A percentile compares a stretch with the other conserved stretches of the same genome.
Conservation (phyloP, 2,329 filamentous ascomycete species). For the Fusarium metavorans region DNA sequence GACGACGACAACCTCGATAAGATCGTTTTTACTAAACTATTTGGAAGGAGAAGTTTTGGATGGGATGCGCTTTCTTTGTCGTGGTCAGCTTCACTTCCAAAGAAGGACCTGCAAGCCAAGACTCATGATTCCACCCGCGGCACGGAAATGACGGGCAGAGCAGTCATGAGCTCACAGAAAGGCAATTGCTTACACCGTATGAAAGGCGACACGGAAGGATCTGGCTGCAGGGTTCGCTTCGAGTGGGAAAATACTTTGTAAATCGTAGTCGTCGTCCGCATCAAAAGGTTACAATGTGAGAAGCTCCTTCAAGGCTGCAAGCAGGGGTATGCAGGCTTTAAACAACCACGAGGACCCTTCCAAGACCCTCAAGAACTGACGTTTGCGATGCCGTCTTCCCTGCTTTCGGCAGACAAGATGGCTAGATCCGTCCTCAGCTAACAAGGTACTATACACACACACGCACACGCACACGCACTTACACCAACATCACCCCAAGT, state of each 20-base stretch:
- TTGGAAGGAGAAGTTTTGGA: slow-evolving; percentile 6
- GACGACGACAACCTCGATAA: slow-evolving; percentile 4
- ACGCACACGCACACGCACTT: slow-evolving; percentile 1
- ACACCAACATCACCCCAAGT: slow-evolving; percentile 17
- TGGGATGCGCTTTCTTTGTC: slow-evolving; percentile 30
- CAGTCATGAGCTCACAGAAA: not conserved
- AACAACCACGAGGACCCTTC: slow-evolving; percentile 26
- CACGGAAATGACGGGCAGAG: not conserved
- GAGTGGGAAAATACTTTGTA: slow-evolving; percentile 13
- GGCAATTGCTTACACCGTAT: slow-evolving; percentile 26
- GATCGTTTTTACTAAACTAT: not conserved
- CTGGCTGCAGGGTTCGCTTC: slow-evolving; percentile 24
- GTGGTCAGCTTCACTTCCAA: slow-evolving; percentile 26
- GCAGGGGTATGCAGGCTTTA: slow-evolving; percentile 43
- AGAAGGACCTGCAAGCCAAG: not conserved
- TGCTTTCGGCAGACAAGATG: slow-evolving; percentile 32
- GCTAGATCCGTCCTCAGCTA: not conserved
- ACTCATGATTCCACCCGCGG: not conserved
- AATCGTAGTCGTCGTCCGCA: slow-evolving; percentile 24
- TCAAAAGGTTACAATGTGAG: slow-evolving; percentile 23
- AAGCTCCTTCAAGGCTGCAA: slow-evolving; percentile 15
- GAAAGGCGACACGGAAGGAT: slow-evolving; percentile 8
- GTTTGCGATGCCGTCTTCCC: slow-evolving; percentile 41
- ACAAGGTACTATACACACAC: slow-evolving; percentile 3
- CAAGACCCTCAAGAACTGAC: slow-evolving; percentile 35